phyloP scores from a whole-genome alignment of 2,329 filamentous ascomycete genomes.

The Alternaria angustiovoidea region DNA sequence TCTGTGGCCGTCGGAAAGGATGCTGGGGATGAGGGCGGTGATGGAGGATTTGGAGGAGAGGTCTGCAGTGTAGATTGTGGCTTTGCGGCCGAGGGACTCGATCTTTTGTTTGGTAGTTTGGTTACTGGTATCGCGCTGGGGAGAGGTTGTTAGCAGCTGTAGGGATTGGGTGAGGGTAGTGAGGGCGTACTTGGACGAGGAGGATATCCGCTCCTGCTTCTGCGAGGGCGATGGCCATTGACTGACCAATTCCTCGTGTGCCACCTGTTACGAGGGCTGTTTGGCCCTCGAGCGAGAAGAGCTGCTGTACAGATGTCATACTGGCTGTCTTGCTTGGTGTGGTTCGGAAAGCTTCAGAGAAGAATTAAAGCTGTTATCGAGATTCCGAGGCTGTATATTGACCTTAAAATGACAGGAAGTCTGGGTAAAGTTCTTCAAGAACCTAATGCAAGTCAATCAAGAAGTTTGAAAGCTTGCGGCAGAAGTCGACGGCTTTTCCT shows the following conservation, averaged over 20 bases:
- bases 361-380: not conserved
- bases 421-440: not conserved
- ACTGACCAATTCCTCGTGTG: constrained; percentile 60
- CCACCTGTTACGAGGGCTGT: constrained; percentile 60
- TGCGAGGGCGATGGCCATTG: constrained; percentile 60
- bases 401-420: not conserved
- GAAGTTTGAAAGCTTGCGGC: constrained; percentile 6
- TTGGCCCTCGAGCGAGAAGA: constrained; percentile 61
- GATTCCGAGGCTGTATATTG: not conserved
- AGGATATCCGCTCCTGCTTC: constrained; percentile 61
- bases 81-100: constrained; percentile 71
- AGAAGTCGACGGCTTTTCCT: constrained; percentile 10
- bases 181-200: constrained; percentile 55
- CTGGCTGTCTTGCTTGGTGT: constrained; percentile 7
- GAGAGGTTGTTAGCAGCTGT: constrained; percentile 2
- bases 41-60: constrained; percentile 69
- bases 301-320: constrained; percentile 47
- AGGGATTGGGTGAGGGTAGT: not conserved
- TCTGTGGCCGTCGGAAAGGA: constrained; percentile 68
- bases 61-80: constrained; percentile 73
- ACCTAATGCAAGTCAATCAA: not conserved
- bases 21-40: constrained; percentile 64
- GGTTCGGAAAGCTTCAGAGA: constrained; percentile 16
- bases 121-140: constrained; percentile 64
- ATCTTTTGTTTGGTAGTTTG: constrained; percentile 67